Evolutionary conservation across 2,329 filamentous ascomycete genomes (phyloP).

Genomic region (Xylariales sp.): DNA sequence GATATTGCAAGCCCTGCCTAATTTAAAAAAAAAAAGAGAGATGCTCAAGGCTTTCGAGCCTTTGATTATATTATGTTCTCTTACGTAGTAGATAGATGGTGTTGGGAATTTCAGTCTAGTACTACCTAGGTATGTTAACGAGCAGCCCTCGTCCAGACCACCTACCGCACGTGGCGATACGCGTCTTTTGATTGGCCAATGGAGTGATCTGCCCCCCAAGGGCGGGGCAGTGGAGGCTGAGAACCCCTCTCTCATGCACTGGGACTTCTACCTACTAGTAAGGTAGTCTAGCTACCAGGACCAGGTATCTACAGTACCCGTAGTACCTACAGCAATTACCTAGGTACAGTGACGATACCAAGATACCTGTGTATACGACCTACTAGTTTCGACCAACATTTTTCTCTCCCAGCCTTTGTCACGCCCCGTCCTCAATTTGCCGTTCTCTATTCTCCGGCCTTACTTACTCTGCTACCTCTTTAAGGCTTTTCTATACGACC

Average conservation of each 20-base stretch:
- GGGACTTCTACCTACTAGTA: too few relatives aligned
- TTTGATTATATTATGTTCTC: too few relatives aligned
- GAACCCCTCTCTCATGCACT: neutral
- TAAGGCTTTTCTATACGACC: neutral
- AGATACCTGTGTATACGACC: neutral
- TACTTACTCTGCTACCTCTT: neutral
- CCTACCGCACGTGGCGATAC: slow-evolving; percentile 25
- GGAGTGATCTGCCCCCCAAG: neutral
- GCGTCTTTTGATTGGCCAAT: slow-evolving; percentile 33
- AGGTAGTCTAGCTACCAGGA: too few relatives aligned
- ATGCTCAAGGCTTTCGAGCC: too few relatives aligned
- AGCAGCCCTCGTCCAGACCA: neutral
- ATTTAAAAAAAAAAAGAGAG: too few relatives aligned
- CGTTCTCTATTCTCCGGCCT: neutral
- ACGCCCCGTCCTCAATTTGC: neutral
- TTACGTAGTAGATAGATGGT: too few relatives aligned
- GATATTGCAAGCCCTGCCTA: too few relatives aligned
- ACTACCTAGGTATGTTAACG: too few relatives aligned
- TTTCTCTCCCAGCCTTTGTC: neutral
- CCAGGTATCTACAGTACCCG: too few relatives aligned
- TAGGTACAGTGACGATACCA: slow-evolving; percentile 25
- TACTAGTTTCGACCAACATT: neutral
- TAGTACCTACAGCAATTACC: neutral
- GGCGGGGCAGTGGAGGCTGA: neutral
- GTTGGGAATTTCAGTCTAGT: too few relatives aligned